phyloP scores from a whole-genome alignment of 129 eudicot genomes.

The Centrapalus pauciflorus region DNA sequence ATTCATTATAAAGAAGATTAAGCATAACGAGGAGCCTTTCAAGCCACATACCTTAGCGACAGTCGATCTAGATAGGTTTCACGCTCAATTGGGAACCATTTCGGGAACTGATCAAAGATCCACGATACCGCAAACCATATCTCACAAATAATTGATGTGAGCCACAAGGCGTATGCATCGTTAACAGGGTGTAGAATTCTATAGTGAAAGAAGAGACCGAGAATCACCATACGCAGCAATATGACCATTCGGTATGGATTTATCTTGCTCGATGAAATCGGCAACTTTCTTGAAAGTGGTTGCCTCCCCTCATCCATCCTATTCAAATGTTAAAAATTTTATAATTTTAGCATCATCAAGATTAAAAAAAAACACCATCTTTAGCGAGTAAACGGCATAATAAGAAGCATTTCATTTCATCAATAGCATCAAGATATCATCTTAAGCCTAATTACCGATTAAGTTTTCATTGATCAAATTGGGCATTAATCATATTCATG shows the following conservation, averaged over 20 bases:
- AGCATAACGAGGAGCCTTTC: neutral
- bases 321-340: neutral
- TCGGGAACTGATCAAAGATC: constrained; percentile 92
- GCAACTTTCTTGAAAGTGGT: constrained; percentile 88
- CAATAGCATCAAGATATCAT: neutral
- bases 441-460: neutral
- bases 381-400: neutral
- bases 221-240: constrained; percentile 61
- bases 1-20: neutral
- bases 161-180: constrained; percentile 87
- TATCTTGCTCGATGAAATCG: constrained; percentile 92
- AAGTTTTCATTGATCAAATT: neutral
- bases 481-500: neutral
- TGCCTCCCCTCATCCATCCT: constrained; percentile 99
- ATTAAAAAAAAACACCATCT: neutral
- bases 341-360: neutral
- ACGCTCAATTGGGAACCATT: constrained; percentile 79
- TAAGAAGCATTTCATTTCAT: neutral
- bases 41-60: constrained; percentile 69
- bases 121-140: constrained; percentile 97
- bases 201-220: constrained; percentile 84
- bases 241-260: constrained; percentile 83
- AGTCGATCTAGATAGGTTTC: constrained; percentile 91
- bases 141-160: constrained; percentile 83
- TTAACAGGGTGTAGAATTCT: constrained; percentile 74